These are phyloP conservation scores for Rhynchosporium graminicola DNA, from an alignment of 2,329 filamentous ascomycete species.

Conservation along the genomic window DNA sequence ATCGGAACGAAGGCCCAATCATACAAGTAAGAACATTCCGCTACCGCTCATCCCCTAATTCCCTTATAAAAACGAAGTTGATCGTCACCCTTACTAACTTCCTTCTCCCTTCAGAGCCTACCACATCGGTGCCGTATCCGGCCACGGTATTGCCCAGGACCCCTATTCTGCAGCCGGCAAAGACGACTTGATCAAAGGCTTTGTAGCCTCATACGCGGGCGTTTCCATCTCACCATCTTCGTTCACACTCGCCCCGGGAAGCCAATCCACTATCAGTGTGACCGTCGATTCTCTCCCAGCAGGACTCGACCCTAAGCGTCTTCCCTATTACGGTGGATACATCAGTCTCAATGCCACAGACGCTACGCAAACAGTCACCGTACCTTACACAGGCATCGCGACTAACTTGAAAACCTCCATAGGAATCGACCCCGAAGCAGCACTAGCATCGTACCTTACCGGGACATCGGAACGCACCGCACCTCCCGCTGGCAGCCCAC, in stretches of 20 bases:
- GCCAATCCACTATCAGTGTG: conserved; percentile 27
- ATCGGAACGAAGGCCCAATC: conserved; percentile 27
- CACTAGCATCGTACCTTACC: not conserved
- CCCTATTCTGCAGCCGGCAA: not conserved
- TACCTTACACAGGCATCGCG: conserved; percentile 12
- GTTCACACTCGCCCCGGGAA: conserved; percentile 28
- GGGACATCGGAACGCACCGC: not conserved
- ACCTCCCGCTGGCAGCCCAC: not conserved
- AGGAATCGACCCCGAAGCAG: not conserved
- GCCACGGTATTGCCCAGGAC: conserved; percentile 27
- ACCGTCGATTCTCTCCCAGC: conserved; percentile 25
- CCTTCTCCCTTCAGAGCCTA: not conserved
- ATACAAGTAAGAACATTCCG: conserved; percentile 28
- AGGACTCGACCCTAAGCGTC: not conserved
- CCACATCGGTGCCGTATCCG: not conserved
- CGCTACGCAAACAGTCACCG: not conserved
- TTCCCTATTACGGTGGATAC: conserved; percentile 10
- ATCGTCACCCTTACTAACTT: not conserved
- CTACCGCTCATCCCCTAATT: not conserved
- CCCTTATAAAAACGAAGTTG: not conserved
- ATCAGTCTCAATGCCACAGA: not conserved
- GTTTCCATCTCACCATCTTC: conserved; percentile 29
- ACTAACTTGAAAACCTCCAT: not conserved
- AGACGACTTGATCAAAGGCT: conserved; percentile 20
- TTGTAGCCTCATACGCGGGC: conserved; percentile 16